Evolutionary conservation across 768 basidiomycete species (phyloP), one percentile per base, ranked within the genome.

Genomic region (Podaxis sp.): DNA sequence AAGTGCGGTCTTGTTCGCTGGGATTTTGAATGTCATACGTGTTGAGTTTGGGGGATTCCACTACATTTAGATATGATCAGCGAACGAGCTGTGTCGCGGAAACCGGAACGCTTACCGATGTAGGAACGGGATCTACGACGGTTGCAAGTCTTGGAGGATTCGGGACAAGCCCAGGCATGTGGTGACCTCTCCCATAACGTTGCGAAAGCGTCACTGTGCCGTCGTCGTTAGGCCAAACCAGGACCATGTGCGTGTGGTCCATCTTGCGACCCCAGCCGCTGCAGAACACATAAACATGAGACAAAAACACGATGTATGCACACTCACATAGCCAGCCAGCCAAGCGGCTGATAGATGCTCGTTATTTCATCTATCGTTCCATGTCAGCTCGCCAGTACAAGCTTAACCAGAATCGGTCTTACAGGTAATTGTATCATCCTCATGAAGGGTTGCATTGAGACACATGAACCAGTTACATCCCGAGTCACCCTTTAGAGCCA

Each of bases 161-260:
- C 7, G 71, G 60, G 17, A 76, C 77, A 50, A 80, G 74, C 2
- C 70, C 68, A 4, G 89, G 88, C 68, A 83, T 79, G 26, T 71
- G 67, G 56, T 85, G 80, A 2, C 76, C 80, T 12, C 70, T 68
- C 0, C 82, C 81, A 67, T 78, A 76, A 4, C 88, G 77, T 63
- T 90, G 88, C 10, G 86, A 87, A 56, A 90, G 69, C 1, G 86
- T 84, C 49, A 79, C 77, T 4, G 80, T 76, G 2, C 83, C 83
- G 67, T 89, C 84, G 2, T 75, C 68, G 66, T 79, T 78, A 51
- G 72, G 69, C 78, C 80, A 80, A 72, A 81, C 71, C n/a, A 89
- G 81, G 62, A 89, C 80, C 80, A 87, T 85, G 46, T 80, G 79
- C 0, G 81, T 77, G 51, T 75, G 67, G n/a, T 74, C 67, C 84